phyloP scores from a whole-genome alignment of 1,139 yeast species.

The Kazachstania sp. region DNA sequence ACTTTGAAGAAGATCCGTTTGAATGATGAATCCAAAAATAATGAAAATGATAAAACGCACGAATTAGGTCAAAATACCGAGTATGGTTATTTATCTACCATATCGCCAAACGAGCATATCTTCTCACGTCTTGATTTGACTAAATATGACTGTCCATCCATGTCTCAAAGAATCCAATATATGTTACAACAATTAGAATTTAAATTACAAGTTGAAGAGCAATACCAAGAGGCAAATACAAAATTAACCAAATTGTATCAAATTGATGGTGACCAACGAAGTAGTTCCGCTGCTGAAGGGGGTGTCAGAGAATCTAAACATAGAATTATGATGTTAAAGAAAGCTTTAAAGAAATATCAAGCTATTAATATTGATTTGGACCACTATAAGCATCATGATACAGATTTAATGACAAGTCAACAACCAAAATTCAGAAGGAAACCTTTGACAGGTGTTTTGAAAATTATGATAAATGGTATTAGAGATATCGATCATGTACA shows the following conservation, averaged over 20 bases:
- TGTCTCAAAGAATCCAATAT: conserved; percentile 91
- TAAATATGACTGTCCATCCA: conserved; percentile 87
- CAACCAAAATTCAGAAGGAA: conserved; percentile 66
- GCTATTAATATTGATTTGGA: conserved; percentile 64
- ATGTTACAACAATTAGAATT: conserved; percentile 93
- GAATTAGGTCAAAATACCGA: conserved; percentile 10
- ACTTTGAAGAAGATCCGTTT: conserved; percentile 58
- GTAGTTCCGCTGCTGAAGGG: conserved; percentile 81
- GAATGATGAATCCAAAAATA: conserved; percentile 22
- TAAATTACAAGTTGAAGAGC: conserved; percentile 86
- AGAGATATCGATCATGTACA: conserved; percentile 91
- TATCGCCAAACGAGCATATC: conserved; percentile 27
- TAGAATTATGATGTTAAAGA: conserved; percentile 73
- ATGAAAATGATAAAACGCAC: conserved; percentile 2
- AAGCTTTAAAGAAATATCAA: conserved; percentile 77
- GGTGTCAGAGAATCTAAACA: conserved; percentile 80
- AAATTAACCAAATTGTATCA: conserved; percentile 78
- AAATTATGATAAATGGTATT: conserved; percentile 61
- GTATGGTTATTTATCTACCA: conserved; percentile 25
- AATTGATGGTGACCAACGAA: conserved; percentile 82
- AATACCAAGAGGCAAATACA: conserved; percentile 86
- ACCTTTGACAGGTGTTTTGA: conserved; percentile 73
- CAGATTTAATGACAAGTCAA: conserved; percentile 49
- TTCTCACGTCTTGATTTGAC: conserved; percentile 66
- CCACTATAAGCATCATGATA: conserved; percentile 42